Evolutionary conservation across 345 rosid species (phyloP), one percentile per base, ranked within the genome.

Genomic region (Eucalyptus erythrocorys): DNA sequence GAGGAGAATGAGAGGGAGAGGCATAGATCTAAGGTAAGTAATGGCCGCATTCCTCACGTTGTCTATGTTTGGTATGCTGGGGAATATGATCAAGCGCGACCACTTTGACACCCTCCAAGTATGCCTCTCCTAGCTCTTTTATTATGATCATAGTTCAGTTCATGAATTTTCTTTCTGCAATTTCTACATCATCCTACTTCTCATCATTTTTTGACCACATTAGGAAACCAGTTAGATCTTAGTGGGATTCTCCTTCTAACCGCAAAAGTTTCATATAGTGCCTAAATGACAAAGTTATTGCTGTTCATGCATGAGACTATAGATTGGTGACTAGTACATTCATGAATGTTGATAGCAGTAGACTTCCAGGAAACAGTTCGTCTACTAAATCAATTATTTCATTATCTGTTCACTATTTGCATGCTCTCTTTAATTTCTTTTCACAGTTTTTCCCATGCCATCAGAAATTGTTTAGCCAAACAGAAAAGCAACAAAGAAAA

Each of bases 71-170:
- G 91, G 88, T 11, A 91, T 90, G 94, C 91, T 91, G 71, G 92
- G 91, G 5, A 87, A 91, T 51, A 92, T 91, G 92, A 90, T 91
- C 91, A 89, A 92, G 87, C 76, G 92, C 19, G 93, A 92, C 55
- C 90, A 92, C 89, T 87, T 91, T 45, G 90, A 89, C 76, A 26
- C 79, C 32, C 59, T 84, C 76, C 85, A 87, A 82, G 94, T 92
- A 89, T n/a, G 85, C 45, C 59, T 85, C 76, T 59, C 76, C 40
- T 59, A 55, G 6, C 51, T 34, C n/a, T 55, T 37, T 86, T 27
- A 49, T 45, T 85, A 19, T 27, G 86, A 27, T 59, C 32, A 59
- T 11, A 59, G n/a, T 11, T 59, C 68, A 59, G 68, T 59, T 59
- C 32, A 27, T 59, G 32, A 13, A 12, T 59, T 59, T 59, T 59